These are phyloP conservation scores for Pseudogymnoascus sp. DNA, from an alignment of 2,329 filamentous ascomycete species.

Conservation along the genomic window DNA sequence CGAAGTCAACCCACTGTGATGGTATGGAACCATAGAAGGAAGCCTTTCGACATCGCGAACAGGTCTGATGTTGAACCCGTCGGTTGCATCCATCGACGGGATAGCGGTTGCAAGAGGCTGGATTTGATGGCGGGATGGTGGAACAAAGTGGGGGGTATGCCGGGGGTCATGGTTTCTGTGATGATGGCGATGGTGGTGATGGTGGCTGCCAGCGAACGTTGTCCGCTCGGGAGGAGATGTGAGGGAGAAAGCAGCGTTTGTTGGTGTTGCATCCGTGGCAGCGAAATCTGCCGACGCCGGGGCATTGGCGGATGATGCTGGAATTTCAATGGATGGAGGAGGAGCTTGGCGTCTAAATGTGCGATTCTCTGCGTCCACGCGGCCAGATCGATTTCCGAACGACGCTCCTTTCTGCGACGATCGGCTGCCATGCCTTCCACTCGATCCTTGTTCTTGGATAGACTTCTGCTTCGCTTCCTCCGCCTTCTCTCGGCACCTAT, in stretches of 20 bases:
- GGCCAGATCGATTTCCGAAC: slow-evolving; percentile 44
- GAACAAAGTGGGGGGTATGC: slow-evolving; percentile 36
- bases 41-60: slow-evolving; percentile 76
- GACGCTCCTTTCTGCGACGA: slow-evolving; percentile 27
- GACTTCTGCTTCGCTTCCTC: slow-evolving; percentile 70
- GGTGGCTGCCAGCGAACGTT: slow-evolving; percentile 46
- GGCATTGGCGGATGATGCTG: slow-evolving; percentile 42
- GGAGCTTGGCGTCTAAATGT: slow-evolving; percentile 68
- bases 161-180: slow-evolving; percentile 43
- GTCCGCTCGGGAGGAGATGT: slow-evolving; percentile 64
- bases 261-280: slow-evolving; percentile 51
- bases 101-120: slow-evolving; percentile 61
- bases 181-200: slow-evolving; percentile 44
- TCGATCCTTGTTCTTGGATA: slow-evolving; percentile 29
- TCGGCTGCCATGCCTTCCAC: slow-evolving; percentile 22
- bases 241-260: slow-evolving; percentile 51
- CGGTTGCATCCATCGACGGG: slow-evolving; percentile 57
- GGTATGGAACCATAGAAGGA: slow-evolving; percentile 68
- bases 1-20: slow-evolving; percentile 64
- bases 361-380: slow-evolving; percentile 50
- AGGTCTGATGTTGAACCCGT: slow-evolving; percentile 66
- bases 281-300: slow-evolving; percentile 39
- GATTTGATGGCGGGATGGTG: slow-evolving; percentile 42
- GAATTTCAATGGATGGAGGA: slow-evolving; percentile 75
- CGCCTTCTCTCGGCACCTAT: slow-evolving; percentile 79